phyloP scores from a whole-genome alignment of 805 yeast species.

The Pichia kluyveri region DNA sequence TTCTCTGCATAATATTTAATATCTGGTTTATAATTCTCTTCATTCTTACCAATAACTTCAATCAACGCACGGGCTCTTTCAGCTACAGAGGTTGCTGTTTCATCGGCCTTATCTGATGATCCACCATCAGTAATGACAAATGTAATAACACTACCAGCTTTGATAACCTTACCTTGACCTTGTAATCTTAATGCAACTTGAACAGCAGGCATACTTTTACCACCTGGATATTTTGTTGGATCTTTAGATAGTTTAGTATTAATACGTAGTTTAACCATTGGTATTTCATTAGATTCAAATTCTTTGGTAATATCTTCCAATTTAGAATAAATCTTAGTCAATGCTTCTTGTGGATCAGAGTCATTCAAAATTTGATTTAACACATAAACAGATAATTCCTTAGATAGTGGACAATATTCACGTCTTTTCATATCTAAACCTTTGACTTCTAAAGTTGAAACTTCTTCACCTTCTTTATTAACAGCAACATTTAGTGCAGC shows the following conservation, averaged over 20 bases:
- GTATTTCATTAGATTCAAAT: conserved; percentile 50
- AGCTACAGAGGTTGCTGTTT: conserved; percentile 36
- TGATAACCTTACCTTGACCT: conserved; percentile 76
- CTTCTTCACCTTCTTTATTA: conserved; percentile 42
- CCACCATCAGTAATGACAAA: conserved; percentile 54
- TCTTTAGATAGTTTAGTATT: conserved; percentile 87
- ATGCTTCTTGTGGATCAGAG: conserved; percentile 66
- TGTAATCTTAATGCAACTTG: conserved; percentile 81
- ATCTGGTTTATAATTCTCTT: conserved; percentile 48
- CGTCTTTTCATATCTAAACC: conserved; percentile 97
- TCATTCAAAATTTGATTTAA: conserved; percentile 65
- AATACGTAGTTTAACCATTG: conserved; percentile 64
- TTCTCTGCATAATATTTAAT: conserved; percentile 72
- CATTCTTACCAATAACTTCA: conserved; percentile 50
- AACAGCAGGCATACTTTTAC: conserved; percentile 73
- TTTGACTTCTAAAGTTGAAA: conserved; percentile 69
- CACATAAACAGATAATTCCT: conserved; percentile 73
- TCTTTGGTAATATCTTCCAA: conserved; percentile 51
- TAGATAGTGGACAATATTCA: conserved; percentile 89
- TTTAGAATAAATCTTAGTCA: conserved; percentile 62
- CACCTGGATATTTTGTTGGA: conserved; percentile 76
- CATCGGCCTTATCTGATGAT: conserved; percentile 11
- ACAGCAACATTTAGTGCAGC: conserved; percentile 71
- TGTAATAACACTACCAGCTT: conserved; percentile 85
- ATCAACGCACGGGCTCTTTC: conserved; percentile 78